A percentile compares a stretch with the other conserved stretches of the same genome.
Evolutionary conservation across 768 basidiomycete species (phyloP).

Genomic region (Dacryopinax spathularia): DNA sequence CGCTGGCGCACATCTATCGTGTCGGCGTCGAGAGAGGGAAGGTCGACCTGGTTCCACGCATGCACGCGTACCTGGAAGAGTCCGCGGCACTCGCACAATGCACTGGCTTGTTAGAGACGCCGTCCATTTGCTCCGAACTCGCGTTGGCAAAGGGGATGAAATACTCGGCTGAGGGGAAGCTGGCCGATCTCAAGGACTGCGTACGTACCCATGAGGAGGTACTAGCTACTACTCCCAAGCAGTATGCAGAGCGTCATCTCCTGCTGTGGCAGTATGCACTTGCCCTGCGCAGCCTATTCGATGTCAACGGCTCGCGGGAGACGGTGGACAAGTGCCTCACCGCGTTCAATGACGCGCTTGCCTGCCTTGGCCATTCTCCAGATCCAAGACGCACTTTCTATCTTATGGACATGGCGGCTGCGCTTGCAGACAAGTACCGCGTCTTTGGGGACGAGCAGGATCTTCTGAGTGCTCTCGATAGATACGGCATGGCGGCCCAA

Average conservation of each 20-base stretch:
- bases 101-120: background rate
- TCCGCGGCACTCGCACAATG: background rate
- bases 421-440: background rate
- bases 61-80: background rate
- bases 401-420: background rate
- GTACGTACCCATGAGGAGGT: background rate
- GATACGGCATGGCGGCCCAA: slow-evolving; percentile 13
- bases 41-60: background rate
- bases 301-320: background rate
- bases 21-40: background rate
- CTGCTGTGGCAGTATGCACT: slow-evolving; percentile 1
- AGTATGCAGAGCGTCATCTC: background rate
- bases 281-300: background rate
- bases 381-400: background rate
- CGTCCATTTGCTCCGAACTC: background rate
- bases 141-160: background rate
- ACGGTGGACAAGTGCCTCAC: background rate
- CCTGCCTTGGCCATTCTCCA: background rate
- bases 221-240: background rate
- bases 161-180: background rate
- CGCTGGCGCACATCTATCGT: background rate
- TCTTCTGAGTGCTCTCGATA: slow-evolving; percentile 11
- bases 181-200: background rate
- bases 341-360: background rate
- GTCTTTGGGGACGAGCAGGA: slow-evolving; percentile 11